phyloP scores from a whole-genome alignment of 208 protist species.

The Leishmania amazonensis region DNA sequence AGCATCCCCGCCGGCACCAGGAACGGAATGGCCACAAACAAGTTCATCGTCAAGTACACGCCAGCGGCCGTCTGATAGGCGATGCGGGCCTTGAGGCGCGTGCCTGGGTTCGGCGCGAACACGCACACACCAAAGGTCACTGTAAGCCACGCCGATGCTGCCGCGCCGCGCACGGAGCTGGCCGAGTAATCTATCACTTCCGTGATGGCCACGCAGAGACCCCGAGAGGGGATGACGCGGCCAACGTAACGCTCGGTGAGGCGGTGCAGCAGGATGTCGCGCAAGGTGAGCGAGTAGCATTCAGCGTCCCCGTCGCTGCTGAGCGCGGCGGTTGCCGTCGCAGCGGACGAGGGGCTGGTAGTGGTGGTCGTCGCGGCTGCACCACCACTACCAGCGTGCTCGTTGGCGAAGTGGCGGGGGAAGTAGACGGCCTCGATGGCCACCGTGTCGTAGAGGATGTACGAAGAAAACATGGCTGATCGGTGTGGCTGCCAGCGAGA shows the following conservation, averaged over 20 bases:
- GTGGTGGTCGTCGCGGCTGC: conserved; percentile 2
- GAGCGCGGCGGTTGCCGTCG: background rate
- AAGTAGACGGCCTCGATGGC: conserved; percentile 88
- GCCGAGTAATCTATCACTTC: conserved; percentile 58
- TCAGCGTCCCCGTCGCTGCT: background rate
- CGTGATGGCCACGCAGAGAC: conserved; percentile 74
- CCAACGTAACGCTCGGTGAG: conserved; percentile 86
- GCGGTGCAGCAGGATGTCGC: conserved; percentile 67
- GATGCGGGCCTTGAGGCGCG: conserved; percentile 65
- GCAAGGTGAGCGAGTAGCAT: conserved; percentile 39
- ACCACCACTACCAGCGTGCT: background rate
- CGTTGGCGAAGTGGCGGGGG: conserved; percentile 19
- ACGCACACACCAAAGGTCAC: conserved; percentile 71
- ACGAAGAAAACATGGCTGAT: conserved; percentile 71
- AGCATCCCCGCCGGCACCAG: conserved; percentile 59
- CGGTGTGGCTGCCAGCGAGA: background rate
- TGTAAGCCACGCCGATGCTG: conserved; percentile 74
- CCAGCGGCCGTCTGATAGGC: conserved; percentile 43
- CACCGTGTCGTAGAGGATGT: conserved; percentile 71
- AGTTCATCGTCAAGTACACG: conserved; percentile 58
- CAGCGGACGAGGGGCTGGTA: background rate
- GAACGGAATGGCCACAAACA: conserved; percentile 62
- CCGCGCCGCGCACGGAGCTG: conserved; percentile 49
- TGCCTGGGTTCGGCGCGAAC: conserved; percentile 54
- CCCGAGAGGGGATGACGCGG: conserved; percentile 59